phyloP scores from a whole-genome alignment of 768 basidiomycete genomes.

The Leccinum olivaceopallidum region DNA sequence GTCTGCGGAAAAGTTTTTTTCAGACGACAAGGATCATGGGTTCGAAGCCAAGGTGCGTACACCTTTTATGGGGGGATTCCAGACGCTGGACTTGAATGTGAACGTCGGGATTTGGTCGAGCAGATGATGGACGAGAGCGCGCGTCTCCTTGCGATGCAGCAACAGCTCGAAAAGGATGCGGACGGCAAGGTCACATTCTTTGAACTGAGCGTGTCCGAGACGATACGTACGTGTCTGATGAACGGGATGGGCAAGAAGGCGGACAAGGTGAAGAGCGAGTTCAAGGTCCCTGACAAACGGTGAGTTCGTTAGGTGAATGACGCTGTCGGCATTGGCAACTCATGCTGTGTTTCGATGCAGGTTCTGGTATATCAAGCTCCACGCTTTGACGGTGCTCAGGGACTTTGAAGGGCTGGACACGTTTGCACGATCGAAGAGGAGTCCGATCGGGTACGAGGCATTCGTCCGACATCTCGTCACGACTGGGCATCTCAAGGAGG shows the following conservation, averaged over 20 bases:
- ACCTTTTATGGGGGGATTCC: too few relatives aligned
- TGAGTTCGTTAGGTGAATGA: slow-evolving; percentile 32
- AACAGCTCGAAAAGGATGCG: slow-evolving; percentile 84
- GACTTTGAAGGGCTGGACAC: slow-evolving; percentile 87
- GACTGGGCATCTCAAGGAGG: slow-evolving; percentile 75
- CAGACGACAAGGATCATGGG: slow-evolving; percentile 86
- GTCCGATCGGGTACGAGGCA: slow-evolving; percentile 94
- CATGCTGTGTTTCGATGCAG: slow-evolving; percentile 38
- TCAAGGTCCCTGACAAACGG: slow-evolving; percentile 96
- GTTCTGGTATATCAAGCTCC: slow-evolving; percentile 92
- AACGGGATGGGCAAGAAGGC: slow-evolving; percentile 85
- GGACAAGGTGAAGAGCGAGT: slow-evolving; percentile 86
- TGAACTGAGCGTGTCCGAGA: slow-evolving; percentile 84
- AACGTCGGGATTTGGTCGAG: background rate
- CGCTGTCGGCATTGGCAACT: background rate
- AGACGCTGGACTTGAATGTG: background rate
- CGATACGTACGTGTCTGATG: slow-evolving; percentile 73
- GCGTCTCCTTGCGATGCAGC: slow-evolving; percentile 76
- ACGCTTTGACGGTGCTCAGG: slow-evolving; percentile 72
- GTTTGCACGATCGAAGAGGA: slow-evolving; percentile 85
- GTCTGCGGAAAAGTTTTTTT: slow-evolving; percentile 89
- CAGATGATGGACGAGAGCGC: slow-evolving; percentile 92
- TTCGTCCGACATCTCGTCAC: slow-evolving; percentile 80
- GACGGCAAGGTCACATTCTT: slow-evolving; percentile 79
- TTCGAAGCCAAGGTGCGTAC: slow-evolving; percentile 85